Base-by-base conservation (phyloP, 2,329 filamentous ascomycete genomes). In the Sporothrix schenckii region DNA sequence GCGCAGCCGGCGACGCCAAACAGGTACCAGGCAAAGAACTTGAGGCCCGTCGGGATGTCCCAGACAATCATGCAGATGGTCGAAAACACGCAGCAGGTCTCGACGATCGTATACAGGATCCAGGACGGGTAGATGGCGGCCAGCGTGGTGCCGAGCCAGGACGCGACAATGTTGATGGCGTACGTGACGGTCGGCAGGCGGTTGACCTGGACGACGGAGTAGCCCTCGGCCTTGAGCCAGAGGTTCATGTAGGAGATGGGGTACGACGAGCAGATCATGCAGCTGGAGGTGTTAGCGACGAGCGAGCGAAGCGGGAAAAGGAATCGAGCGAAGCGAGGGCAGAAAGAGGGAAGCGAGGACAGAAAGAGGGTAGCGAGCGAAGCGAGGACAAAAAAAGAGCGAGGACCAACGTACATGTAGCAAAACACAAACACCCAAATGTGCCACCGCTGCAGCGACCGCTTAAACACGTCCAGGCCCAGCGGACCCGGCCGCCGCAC, bases 101-200 rank as follows among this genome's bases (percentile, higher is more conserved):
- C 79, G 0, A 81, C 79, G 4, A 82, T 76, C 0, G 80, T 80
- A 72, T 83, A 85, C 5, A 85, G 81, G 2, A 78, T 75, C 84
- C 84, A 85, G 0, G 81, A 76, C 0, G 83, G 83, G 63, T 85
- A 85, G 0, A 85, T 83, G 63, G 83, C 81, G 9, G 83, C 84
- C 7, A 86, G 75, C 0, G 83, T 85, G 0, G 83, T 83, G 0
- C 83, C 83, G 0, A 86, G 75, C 76, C 84, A 82, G 0, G 83
- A 84, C 0, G 81, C 77, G 11, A 86, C 76, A 5, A 85, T 83
- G 0, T 79, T 81, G 53, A 86, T 81, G n/a, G 80, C 83, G 66
- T 83, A 81, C 0, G 80, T 80, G 10, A 80, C 82, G 0, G 84
- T 86, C 0, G 84, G 84, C 1, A 86, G 80, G 14, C 82, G 78